These are phyloP conservation scores for Spergularia bocconei DNA, from an alignment of 148 eudicot genomes.

Conservation along the genomic window DNA sequence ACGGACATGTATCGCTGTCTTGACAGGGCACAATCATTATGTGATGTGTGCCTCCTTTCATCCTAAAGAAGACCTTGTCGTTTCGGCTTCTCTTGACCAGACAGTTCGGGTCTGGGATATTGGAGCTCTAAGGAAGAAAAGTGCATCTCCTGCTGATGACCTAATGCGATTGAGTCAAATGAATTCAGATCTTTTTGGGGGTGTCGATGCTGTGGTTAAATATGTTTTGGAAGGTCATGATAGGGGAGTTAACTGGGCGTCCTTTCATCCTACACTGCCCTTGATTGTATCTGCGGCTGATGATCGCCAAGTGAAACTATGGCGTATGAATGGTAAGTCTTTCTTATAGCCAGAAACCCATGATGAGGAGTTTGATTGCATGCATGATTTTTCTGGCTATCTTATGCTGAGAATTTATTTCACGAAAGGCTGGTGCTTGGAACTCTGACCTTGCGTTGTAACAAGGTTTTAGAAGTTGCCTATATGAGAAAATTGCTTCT, in stretches of 20 bases:
- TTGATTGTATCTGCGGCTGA: slow-evolving; percentile 92
- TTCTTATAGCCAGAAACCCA: neutral
- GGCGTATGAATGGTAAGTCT: slow-evolving; percentile 89
- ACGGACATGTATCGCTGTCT: slow-evolving; percentile 80
- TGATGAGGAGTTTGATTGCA: neutral
- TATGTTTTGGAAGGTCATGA: slow-evolving; percentile 95
- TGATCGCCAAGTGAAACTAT: slow-evolving; percentile 91
- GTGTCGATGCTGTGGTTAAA: slow-evolving; percentile 91
- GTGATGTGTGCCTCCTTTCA: slow-evolving; percentile 97
- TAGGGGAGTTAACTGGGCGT: slow-evolving; percentile 95
- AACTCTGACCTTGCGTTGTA: neutral
- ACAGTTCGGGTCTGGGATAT: slow-evolving; percentile 97
- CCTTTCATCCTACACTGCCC: slow-evolving; percentile 89
- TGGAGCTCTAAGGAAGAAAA: slow-evolving; percentile 70
- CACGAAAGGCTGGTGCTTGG: neutral
- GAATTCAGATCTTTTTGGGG: slow-evolving; percentile 84
- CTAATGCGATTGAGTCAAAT: slow-evolving; percentile 68
- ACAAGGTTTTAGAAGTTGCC: no score
- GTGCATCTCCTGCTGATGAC: slow-evolving; percentile 81
- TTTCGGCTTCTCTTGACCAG: slow-evolving; percentile 93
- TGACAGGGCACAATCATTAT: slow-evolving; percentile 95
- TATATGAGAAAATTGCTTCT: neutral
- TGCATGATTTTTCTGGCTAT: neutral
- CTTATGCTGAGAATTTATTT: no score
- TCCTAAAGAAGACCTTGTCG: slow-evolving; percentile 88